Percentiles rank a stretch among this genome's conserved stretches.
Evolutionary conservation across 2,329 filamentous ascomycete species (phyloP).

Genomic region (Pseudocercospora cruenta): DNA sequence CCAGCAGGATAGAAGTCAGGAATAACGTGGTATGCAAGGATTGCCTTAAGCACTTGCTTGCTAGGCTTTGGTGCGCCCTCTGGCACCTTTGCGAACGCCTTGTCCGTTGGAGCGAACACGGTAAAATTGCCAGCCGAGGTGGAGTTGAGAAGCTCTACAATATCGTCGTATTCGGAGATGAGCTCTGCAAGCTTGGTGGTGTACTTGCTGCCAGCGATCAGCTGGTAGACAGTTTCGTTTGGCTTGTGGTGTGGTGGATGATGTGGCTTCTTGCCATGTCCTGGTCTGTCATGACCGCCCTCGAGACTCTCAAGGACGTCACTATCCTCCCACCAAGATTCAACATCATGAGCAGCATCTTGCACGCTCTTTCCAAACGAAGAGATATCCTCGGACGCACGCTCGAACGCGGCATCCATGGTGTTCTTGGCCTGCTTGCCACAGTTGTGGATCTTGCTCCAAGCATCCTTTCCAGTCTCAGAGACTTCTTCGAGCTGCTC

Average conservation of each 20-base stretch:
- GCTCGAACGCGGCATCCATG: conserved; percentile 35
- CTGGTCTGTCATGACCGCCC: conserved; percentile 30
- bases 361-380: conserved; percentile 47
- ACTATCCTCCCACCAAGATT: conserved; percentile 51
- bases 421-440: conserved; percentile 34
- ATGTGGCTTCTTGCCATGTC: conserved; percentile 26
- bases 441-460: conserved; percentile 20
- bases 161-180: conserved; percentile 71
- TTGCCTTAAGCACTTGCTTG: conserved; percentile 69
- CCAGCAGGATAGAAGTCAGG: conserved; percentile 68
- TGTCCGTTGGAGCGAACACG: conserved; percentile 77
- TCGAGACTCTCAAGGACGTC: conserved; percentile 40
- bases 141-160: conserved; percentile 74
- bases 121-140: conserved; percentile 72
- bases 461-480: conserved; percentile 26
- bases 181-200: conserved; percentile 76
- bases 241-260: conserved; percentile 48
- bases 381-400: conserved; percentile 43
- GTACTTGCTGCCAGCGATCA: conserved; percentile 75
- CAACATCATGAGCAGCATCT: conserved; percentile 49
- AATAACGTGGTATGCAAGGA: conserved; percentile 76
- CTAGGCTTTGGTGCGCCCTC: conserved; percentile 62
- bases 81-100: conserved; percentile 71
- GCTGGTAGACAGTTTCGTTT: conserved; percentile 76
- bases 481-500: conserved; percentile 36